A percentile compares a stretch with the other conserved stretches of the same genome.
phyloP scores from a whole-genome alignment of 1,139 yeast genomes.

The Yamadazyma oceani region DNA sequence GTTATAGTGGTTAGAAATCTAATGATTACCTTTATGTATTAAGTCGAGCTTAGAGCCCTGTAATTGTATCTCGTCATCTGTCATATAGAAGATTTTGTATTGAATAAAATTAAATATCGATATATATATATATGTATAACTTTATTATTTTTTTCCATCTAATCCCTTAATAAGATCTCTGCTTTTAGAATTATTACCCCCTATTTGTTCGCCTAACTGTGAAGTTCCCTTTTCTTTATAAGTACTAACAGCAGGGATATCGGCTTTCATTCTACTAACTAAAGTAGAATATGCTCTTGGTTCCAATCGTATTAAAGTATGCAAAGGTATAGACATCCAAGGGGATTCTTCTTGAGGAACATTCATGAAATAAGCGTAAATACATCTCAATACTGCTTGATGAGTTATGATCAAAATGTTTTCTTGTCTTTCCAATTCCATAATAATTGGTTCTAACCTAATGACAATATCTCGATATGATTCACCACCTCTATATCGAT shows the following conservation, averaged over 20 bases:
- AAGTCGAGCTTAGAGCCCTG: no score
- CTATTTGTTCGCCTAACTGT: conserved; percentile 60
- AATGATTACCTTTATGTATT: no score
- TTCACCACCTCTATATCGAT: conserved; percentile 96
- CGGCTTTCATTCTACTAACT: conserved; percentile 88
- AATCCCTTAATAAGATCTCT: conserved; percentile 40
- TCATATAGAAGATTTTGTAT: no score
- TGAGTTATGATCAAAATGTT: conserved; percentile 94
- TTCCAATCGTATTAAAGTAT: conserved; percentile 88
- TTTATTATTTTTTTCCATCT: neutral
- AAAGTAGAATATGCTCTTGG: conserved; percentile 90
- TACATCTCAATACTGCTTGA: conserved; percentile 94
- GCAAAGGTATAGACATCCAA: conserved; percentile 98
- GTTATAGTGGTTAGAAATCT: conserved; percentile 10
- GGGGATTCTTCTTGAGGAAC: conserved; percentile 97
- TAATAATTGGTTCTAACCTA: conserved; percentile 90
- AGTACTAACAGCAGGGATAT: conserved; percentile 96
- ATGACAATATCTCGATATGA: conserved; percentile 94
- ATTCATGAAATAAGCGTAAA: conserved; percentile 97
- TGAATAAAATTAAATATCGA: no score
- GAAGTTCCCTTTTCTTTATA: conserved; percentile 93
- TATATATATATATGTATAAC: no score
- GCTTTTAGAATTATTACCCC: conserved; percentile 32
- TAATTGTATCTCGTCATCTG: no score
- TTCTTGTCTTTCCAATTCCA: conserved; percentile 97